Percentiles rank a stretch among this genome's conserved stretches.
These are phyloP conservation scores for Fraxinus floribunda DNA, from an alignment of 305 asterid species.

Conservation along the genomic window DNA sequence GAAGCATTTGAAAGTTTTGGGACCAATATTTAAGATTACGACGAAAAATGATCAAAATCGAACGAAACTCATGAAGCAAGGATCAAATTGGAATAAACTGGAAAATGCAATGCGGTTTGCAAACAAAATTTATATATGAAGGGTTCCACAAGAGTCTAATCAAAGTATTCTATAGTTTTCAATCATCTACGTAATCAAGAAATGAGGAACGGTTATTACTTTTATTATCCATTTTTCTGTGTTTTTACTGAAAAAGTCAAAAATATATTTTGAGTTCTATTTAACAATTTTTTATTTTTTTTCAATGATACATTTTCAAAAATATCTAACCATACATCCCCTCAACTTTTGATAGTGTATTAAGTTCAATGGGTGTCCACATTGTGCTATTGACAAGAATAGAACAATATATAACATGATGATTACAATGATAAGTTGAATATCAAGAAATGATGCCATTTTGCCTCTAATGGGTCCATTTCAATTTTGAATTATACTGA, in stretches of 20 bases:
- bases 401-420: constrained; percentile 26
- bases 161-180: neutral
- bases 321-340: neutral
- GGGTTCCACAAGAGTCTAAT: neutral
- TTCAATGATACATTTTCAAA: neutral
- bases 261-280: neutral
- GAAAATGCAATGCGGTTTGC: neutral
- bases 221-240: neutral
- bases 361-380: neutral
- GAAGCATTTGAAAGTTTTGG: neutral
- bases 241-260: too few relatives aligned
- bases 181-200: neutral
- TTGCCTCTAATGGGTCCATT: constrained; percentile 17
- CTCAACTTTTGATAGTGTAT: neutral
- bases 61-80: neutral
- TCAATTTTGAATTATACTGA: constrained; percentile 7
- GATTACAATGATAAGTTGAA: constrained; percentile 30
- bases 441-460: neutral
- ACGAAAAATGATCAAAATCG: too few relatives aligned
- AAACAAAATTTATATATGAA: neutral
- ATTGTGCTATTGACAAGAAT: constrained; percentile 31
- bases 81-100: neutral
- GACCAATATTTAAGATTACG: neutral
- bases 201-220: neutral
- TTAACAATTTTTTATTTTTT: too few relatives aligned